phyloP scores from a whole-genome alignment of 1,139 yeast genomes.

The Suhomyces kunorum region DNA sequence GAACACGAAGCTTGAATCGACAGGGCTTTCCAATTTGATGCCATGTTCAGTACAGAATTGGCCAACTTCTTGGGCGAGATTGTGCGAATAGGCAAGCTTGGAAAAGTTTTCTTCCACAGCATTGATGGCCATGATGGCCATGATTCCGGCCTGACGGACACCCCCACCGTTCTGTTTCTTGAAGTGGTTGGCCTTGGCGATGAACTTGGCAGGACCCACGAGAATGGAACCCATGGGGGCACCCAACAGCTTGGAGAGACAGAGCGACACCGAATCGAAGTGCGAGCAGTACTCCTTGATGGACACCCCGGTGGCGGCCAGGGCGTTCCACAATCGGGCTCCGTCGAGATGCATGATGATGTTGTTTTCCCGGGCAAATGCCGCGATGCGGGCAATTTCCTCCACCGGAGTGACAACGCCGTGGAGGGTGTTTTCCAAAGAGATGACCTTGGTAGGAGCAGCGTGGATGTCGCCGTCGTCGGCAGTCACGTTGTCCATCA shows the following conservation, averaged over 20 bases:
- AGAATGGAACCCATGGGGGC: conserved; percentile 51
- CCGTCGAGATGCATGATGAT: conserved; percentile 48
- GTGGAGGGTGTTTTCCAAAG: conserved; percentile 49
- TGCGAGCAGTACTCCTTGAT: conserved; percentile 40
- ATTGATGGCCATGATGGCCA: conserved; percentile 43
- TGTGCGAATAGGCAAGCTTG: conserved; percentile 56
- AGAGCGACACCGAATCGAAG: conserved; percentile 48
- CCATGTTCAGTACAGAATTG: conserved; percentile 56
- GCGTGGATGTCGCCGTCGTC: conserved; percentile 51
- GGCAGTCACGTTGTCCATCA: conserved; percentile 40
- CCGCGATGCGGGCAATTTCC: conserved; percentile 40
- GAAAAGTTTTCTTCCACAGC: conserved; percentile 44
- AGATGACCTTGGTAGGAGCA: conserved; percentile 49
- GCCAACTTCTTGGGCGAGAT: conserved; percentile 66
- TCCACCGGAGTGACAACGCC: conserved; percentile 47
- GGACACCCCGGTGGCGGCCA: conserved; percentile 42
- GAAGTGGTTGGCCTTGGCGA: conserved; percentile 48
- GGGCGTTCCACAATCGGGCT: conserved; percentile 51
- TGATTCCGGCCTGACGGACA: conserved; percentile 46
- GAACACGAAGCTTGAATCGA: conserved; percentile 45
- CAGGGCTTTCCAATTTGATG: conserved; percentile 39
- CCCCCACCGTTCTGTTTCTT: conserved; percentile 52
- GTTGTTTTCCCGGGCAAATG: conserved; percentile 37
- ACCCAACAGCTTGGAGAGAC: conserved; percentile 48
- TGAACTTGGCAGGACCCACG: conserved; percentile 36